Conservation (phyloP, 106 monocot species). For the Vanilla planifolia region DNA sequence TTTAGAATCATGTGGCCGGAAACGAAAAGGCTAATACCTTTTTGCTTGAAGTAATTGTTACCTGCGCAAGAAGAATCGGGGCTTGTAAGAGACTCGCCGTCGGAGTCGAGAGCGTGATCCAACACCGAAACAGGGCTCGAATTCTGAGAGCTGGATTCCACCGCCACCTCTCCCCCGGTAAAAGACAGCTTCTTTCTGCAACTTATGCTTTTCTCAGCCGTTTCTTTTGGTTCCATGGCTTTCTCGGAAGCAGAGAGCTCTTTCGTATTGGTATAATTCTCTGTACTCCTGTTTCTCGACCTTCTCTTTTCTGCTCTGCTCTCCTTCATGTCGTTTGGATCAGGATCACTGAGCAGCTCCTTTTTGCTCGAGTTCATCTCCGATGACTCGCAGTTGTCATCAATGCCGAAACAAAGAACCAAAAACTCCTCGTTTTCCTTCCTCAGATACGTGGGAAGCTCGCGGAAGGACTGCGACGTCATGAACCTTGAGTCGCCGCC, state of each 20-base stretch:
- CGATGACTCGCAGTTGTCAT: neutral
- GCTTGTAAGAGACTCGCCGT: slow-evolving; percentile 4
- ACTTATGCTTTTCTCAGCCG: neutral
- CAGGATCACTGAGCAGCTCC: too few species aligned
- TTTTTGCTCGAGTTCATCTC: neutral
- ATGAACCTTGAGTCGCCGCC: neutral
- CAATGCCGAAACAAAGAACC: slow-evolving; percentile 45
- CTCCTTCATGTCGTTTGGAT: neutral
- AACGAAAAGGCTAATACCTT: neutral
- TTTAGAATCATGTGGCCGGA: neutral
- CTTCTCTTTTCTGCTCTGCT: slow-evolving; percentile 3
- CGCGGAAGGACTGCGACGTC: slow-evolving; percentile 32
- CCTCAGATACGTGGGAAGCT: slow-evolving; percentile 34
- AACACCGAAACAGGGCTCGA: slow-evolving; percentile 62
- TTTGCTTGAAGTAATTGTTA: neutral
- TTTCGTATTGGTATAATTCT: neutral
- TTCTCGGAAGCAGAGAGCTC: neutral
- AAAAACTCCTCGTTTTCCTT: slow-evolving; percentile 62
- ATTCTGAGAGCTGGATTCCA: slow-evolving; percentile 29
- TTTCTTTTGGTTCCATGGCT: neutral
- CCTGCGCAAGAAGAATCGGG: slow-evolving; percentile 17
- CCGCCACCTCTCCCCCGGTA: slow-evolving; percentile 9
- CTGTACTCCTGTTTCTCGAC: neutral
- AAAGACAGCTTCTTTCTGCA: slow-evolving; percentile 5
- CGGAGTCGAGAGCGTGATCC: neutral